Conservation (phyloP, 2,329 filamentous ascomycete species). For the Verticillium longisporum region DNA sequence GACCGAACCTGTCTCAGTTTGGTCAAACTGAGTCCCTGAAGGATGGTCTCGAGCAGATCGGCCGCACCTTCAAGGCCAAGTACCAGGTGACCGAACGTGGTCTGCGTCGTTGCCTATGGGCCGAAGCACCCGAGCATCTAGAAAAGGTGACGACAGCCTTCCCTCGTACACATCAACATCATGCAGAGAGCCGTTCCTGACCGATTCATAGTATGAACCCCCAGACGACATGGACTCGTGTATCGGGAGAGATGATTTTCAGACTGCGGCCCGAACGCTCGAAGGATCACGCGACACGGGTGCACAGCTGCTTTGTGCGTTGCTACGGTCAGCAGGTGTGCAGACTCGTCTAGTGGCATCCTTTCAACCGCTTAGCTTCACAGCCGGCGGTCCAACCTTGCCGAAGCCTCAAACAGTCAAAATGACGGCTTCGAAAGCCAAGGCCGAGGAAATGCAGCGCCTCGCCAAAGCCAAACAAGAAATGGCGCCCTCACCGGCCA, state of each 20-base stretch:
- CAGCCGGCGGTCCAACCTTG: conserved; percentile 42
- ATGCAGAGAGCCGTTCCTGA: conserved; percentile 13
- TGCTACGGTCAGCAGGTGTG: conserved; percentile 77
- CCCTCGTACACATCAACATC: not conserved
- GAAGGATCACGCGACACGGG: conserved; percentile 84
- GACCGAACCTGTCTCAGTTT: conserved; percentile 63
- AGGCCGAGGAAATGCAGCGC: conserved; percentile 26
- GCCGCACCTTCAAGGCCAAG: conserved; percentile 58
- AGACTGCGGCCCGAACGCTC: conserved; percentile 58
- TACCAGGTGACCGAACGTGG: conserved; percentile 70
- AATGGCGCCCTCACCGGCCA: conserved; percentile 18
- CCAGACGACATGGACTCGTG: conserved; percentile 60
- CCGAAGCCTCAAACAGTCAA: conserved; percentile 29
- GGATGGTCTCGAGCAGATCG: conserved; percentile 66
- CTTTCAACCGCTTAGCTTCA: conserved; percentile 72
- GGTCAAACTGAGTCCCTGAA: conserved; percentile 70
- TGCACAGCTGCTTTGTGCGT: conserved; percentile 82
- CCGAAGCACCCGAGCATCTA: conserved; percentile 56
- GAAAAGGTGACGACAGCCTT: conserved; percentile 38
- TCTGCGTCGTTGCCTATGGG: conserved; percentile 67
- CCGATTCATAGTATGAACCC: conserved; percentile 39
- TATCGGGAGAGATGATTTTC: conserved; percentile 67
- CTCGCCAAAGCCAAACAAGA: conserved; percentile 28
- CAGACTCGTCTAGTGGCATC: conserved; percentile 83
- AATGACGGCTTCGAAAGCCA: conserved; percentile 17